phyloP scores from a whole-genome alignment of 805 yeast species.

The Starmerella bacillaris region DNA sequence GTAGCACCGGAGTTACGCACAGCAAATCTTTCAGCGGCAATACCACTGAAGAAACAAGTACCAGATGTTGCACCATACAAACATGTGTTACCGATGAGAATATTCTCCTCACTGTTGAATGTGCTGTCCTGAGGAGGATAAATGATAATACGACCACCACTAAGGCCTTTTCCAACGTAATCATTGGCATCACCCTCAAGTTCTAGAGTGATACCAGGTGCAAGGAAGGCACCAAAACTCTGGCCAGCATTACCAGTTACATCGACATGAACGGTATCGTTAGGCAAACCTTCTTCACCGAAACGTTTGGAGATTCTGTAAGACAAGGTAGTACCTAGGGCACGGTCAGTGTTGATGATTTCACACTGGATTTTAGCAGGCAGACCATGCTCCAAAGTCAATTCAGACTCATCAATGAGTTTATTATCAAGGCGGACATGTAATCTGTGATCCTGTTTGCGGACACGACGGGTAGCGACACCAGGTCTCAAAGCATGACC shows the following conservation, averaged over 20 bases:
- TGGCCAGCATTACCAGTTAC: conserved; percentile 92
- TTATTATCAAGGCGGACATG: conserved; percentile 91
- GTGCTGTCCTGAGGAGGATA: conserved; percentile 74
- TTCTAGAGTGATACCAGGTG: conserved; percentile 88
- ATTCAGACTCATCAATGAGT: conserved; percentile 86
- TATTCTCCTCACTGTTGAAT: conserved; percentile 90
- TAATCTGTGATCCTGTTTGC: conserved; percentile 84
- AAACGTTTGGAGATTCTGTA: conserved; percentile 83
- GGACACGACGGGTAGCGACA: conserved; percentile 78
- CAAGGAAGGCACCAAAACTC: conserved; percentile 93
- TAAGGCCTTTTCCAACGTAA: conserved; percentile 91
- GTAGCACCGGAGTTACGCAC: conserved; percentile 98
- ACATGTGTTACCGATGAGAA: conserved; percentile 92
- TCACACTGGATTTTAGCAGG: conserved; percentile 89
- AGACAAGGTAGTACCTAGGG: conserved; percentile 85
- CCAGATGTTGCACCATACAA: conserved; percentile 97
- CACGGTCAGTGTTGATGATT: conserved; percentile 89
- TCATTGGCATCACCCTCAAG: conserved; percentile 96
- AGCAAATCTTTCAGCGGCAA: conserved; percentile 96
- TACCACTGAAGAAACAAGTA: conserved; percentile 81
- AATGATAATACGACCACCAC: conserved; percentile 85
- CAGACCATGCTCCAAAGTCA: conserved; percentile 87
- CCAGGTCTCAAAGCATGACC: conserved; percentile 94
- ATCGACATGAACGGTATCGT: conserved; percentile 87
- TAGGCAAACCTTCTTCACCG: conserved; percentile 87